Evolutionary conservation across 345 rosid genomes (phyloP), one percentile per base, ranked within the genome.

Genomic region (Eucalyptus melliodora): DNA sequence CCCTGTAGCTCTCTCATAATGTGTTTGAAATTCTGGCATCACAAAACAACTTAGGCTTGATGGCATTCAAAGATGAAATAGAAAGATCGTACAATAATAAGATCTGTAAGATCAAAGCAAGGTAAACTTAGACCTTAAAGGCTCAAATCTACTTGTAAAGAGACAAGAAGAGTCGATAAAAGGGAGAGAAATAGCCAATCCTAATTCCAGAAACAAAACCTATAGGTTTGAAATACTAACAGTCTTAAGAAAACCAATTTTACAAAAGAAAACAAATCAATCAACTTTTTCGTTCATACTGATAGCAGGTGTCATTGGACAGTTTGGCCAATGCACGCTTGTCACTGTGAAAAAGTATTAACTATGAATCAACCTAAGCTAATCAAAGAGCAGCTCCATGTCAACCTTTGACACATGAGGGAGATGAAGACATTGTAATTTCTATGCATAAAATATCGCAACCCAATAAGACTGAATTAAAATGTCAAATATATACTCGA

Each of bases 1-100:
- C 99, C 99, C 88, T 97, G 99, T 83, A 97, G 94, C 93, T 94
- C 95, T 93, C 95, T 97, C 99, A 97, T 97, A 72, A 96, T 94
- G 92, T 97, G 99, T 95, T 95, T 97, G 94, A 97, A 97, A 90
- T 93, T 95, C 99, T 98, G 96, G 90, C 91, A 89, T 53, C 67
- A 53, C 24, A 86, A 91, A 62, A 67, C 87, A 62, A 83, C 37
- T 86, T 67, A 53, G 87, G 45, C 82, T 31, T 6, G 30, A 24
- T 56, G 47, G n/a, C 44, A 87, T 34, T 87, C 60, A 51, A 55
- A 55, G 60, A 60, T 6, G 30, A 26, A 86, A 53, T 8, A 50
- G 87, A 31, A 30, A 49, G 40, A 21, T 86, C 8, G 9, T 51
- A 47, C 12, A 60, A 51, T 50, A 16, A n/a, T 86, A 31, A 87